Conservation (phyloP, 352 stramenopile species). For the Phytophthora foliorum region DNA sequence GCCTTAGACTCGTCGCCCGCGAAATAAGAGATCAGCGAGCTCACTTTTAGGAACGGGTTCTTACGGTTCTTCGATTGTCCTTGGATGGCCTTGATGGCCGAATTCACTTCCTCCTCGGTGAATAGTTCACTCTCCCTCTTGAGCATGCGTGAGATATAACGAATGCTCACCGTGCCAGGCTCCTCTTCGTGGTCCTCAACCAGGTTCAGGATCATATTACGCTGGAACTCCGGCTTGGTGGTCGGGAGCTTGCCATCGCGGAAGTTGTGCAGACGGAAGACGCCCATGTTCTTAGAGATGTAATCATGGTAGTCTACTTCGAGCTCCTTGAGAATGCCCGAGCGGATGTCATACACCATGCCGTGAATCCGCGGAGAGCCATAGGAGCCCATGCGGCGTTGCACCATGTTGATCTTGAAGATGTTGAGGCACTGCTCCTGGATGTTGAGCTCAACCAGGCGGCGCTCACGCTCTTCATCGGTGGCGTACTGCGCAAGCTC, state of each 20-base stretch:
- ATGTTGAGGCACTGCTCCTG: conserved; percentile 88
- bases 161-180: conserved; percentile 50
- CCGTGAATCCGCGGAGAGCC: conserved; percentile 78
- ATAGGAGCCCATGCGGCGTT: conserved; percentile 71
- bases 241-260: conserved; percentile 60
- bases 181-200: conserved; percentile 73
- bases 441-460: conserved; percentile 86
- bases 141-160: conserved; percentile 66
- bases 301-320: conserved; percentile 63
- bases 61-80: conserved; percentile 33
- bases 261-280: conserved; percentile 67
- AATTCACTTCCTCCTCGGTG: conserved; percentile 54
- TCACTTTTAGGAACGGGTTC: conserved; percentile 55
- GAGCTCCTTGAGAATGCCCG: conserved; percentile 66
- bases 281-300: conserved; percentile 57
- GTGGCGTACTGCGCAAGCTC: conserved; percentile 29
- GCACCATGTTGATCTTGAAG: conserved; percentile 89
- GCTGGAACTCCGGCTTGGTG: conserved; percentile 57
- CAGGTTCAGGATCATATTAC: conserved; percentile 68
- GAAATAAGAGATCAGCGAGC: conserved; percentile 54
- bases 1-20: conserved; percentile 15
- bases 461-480: conserved; percentile 41
- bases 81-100: conserved; percentile 50
- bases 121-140: conserved; percentile 71
- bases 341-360: conserved; percentile 78